A percentile compares a stretch with the other conserved stretches of the same genome.
These are phyloP conservation scores for Cardamine resedifolia DNA, from an alignment of 345 rosid genomes.

Conservation along the genomic window DNA sequence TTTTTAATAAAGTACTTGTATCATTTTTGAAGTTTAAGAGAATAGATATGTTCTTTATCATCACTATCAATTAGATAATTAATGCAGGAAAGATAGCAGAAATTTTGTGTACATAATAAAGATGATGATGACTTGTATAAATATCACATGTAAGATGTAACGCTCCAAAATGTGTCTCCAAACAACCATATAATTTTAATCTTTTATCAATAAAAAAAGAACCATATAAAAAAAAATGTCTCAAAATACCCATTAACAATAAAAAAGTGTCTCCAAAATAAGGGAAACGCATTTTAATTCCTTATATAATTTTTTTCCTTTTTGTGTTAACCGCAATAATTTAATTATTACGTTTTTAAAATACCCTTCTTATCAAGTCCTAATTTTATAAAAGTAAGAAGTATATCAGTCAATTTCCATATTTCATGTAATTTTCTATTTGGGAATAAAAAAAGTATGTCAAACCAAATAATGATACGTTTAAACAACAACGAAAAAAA, in stretches of 20 bases:
- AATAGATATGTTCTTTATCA: background rate
- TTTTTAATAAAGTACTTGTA: no score
- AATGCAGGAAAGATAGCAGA: background rate
- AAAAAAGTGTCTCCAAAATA: background rate
- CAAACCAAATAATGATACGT: background rate
- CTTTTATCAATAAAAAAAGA: no score
- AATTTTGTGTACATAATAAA: background rate
- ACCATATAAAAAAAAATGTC: no score
- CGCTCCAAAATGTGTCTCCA: background rate
- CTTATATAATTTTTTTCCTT: no score
- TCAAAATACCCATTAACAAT: background rate
- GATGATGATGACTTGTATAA: no score
- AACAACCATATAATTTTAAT: no score
- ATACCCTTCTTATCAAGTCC: no score
- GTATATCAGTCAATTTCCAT: background rate
- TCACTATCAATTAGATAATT: background rate
- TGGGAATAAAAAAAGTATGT: background rate
- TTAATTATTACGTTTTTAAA: no score
- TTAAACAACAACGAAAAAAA: conserved; percentile 12
- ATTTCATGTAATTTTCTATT: background rate
- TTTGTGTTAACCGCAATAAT: background rate
- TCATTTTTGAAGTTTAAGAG: background rate
- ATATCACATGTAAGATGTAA: background rate
- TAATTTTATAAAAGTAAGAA: background rate
- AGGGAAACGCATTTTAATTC: background rate